Conservation (phyloP, 2,329 filamentous ascomycete genomes). For the Ceratocystis variospora region DNA sequence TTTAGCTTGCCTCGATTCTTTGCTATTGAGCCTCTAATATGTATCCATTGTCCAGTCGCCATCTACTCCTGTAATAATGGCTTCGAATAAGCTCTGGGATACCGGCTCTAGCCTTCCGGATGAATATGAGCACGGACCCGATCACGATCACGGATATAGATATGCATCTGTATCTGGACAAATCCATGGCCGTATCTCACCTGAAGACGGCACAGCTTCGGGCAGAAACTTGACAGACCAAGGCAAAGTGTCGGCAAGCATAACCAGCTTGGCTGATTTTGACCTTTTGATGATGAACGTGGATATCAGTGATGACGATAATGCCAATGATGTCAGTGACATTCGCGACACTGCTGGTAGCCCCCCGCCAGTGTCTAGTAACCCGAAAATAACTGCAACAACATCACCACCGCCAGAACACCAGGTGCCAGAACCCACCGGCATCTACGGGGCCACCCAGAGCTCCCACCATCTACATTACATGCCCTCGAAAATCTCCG, state of each 20-base stretch:
- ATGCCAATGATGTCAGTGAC: not conserved
- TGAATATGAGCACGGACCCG: not conserved
- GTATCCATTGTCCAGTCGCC: not conserved
- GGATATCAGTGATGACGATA: not conserved
- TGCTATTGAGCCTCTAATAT: not conserved
- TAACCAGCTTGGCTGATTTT: constrained; percentile 4
- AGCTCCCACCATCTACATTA: not conserved
- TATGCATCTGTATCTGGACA: not conserved
- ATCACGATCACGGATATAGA: not conserved
- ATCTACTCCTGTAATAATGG: not conserved
- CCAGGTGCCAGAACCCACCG: not conserved
- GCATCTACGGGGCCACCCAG: not conserved
- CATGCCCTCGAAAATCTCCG: constrained; percentile 4
- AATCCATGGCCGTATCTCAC: not conserved
- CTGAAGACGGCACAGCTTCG: not conserved
- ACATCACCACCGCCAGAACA: not conserved
- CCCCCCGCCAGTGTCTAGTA: not conserved
- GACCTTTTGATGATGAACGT: not conserved
- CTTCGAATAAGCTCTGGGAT: not conserved
- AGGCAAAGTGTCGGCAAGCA: not conserved
- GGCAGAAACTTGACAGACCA: not conserved
- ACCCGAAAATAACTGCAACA: not conserved
- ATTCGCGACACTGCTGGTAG: not conserved
- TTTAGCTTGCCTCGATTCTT: not conserved
- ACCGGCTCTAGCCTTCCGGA: not conserved